Base-by-base conservation (phyloP, 352 stramenopile genomes). In the Pythium chondricola region DNA sequence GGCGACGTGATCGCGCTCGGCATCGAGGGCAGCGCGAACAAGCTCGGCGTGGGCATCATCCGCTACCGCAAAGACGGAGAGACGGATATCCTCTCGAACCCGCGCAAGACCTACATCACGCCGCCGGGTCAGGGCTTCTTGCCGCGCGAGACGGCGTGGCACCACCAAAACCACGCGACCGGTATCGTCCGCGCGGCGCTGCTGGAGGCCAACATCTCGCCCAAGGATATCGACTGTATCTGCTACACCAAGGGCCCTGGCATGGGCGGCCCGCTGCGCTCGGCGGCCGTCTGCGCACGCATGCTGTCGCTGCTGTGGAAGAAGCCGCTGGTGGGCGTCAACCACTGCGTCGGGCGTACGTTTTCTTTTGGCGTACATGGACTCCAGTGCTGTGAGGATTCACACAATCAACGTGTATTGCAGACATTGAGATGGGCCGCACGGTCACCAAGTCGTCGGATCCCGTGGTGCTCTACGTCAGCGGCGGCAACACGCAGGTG, bases 371-470 rank as follows among this genome's bases (percentile, higher is more conserved):
- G n/a, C n/a, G n/a, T n/a, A n/a, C n/a, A n/a, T n/a, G n/a, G n/a
- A n/a, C n/a, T n/a, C n/a, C n/a, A n/a, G n/a, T n/a, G n/a, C n/a
- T n/a, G n/a, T n/a, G n/a, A n/a, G n/a, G n/a, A n/a, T n/a, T n/a
- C n/a, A n/a, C n/a, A n/a, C n/a, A n/a, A n/a, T n/a, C n/a, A n/a
- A n/a, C 1, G 24, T 27, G 7, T 36, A 2, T 44, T 30, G 13
- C 30, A 92, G 80, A 99, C 63, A 99, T 99, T 67, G 97, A 99
- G 83, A 99, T 99, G 97, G 97, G 97, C 11, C 77, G 97, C 41
- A 93, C 98, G 16, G 95, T 98, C 13, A 98, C 95, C 47, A 95
- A 95, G 46, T 82, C 85, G 14, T 58, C 78, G 4, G 85, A 99
- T 58, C 97, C 97, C 2, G 96, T 99, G 6, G 95, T 99, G 52